Evolutionary conservation across 768 basidiomycete genomes (phyloP), one percentile per base, ranked within the genome.

Genomic region (Suillus subaureus): DNA sequence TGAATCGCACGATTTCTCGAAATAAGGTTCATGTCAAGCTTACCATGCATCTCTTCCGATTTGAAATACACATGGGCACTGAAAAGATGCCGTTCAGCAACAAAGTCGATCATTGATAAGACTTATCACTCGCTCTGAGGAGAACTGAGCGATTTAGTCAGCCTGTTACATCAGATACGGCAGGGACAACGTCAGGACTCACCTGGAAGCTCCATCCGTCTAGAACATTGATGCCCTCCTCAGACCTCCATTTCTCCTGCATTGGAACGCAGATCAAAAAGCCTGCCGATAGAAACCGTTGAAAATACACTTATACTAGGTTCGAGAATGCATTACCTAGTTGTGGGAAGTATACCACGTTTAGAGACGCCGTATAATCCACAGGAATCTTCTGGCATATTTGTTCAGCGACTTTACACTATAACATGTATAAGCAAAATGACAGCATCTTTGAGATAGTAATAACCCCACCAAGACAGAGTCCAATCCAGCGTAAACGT

Each of bases 291-390:
- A 49, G 21, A 66, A 31, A 54, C 54, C 35, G 35, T 26, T 70
- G 37, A 62, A 61, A 28, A n/a, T 28, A 60, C 40, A 42, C 3
- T 26, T 51, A 43, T 16, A 33, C 45, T n/a, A 55, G 28, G 6
- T 51, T 28, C 28, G 28, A n/a, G 28, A 11, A 16, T 33, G 51
- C 37, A 68, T 75, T 70, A 91, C 97, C 97, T 21, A 99, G 85
- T 72, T 99, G 97, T 16, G 97, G 96, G 72, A 97, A 96, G 74
- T 97, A 98, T 3, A 96, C 89, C 13, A 97, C 90, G 69, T 96
- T 94, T 57, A 97, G 75, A 6, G 87, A 86, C 5, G 84, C 74
- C 0, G 89, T 85, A 66, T 90, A 89, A 60, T 87, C 82, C 8
- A 75, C 73, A 0, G 93, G 86, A 37, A 95, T 81, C 0, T 79